Evolutionary conservation across 2,329 filamentous ascomycete genomes (phyloP).

Genomic region (Westerdykella sp.): DNA sequence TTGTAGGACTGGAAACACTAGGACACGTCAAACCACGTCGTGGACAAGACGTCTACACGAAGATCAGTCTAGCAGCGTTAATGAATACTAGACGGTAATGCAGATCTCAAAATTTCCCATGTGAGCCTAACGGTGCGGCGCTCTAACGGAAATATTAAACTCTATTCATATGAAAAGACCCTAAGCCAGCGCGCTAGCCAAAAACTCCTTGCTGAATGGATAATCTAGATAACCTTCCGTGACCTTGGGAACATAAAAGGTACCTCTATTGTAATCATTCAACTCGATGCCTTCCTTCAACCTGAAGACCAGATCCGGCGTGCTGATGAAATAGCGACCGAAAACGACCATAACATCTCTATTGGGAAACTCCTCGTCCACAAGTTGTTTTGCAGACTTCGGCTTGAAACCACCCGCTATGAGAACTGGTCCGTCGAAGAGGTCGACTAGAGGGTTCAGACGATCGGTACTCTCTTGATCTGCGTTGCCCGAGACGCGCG

Average conservation of each 20-base stretch:
- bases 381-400: slow-evolving; percentile 31
- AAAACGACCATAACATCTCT: slow-evolving; percentile 44
- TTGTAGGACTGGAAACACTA: too few relatives aligned
- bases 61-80: too few relatives aligned
- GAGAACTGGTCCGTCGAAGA: slow-evolving; percentile 29
- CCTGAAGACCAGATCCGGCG: slow-evolving; percentile 45
- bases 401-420: slow-evolving; percentile 40
- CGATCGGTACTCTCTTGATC: slow-evolving; percentile 18
- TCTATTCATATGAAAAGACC: neutral
- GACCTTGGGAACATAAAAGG: slow-evolving; percentile 40
- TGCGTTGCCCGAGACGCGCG: slow-evolving; percentile 48
- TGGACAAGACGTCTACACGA: too few relatives aligned
- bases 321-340: slow-evolving; percentile 46
- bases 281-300: slow-evolving; percentile 41
- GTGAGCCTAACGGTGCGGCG: too few relatives aligned
- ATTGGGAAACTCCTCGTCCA: slow-evolving; percentile 40
- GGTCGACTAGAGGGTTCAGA: slow-evolving; percentile 19
- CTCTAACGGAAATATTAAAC: too few relatives aligned
- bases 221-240: slow-evolving; percentile 40
- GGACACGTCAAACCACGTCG: too few relatives aligned
- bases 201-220: slow-evolving; percentile 34
- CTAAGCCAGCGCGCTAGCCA: neutral
- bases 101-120: too few relatives aligned
- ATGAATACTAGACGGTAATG: too few relatives aligned
- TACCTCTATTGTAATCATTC: slow-evolving; percentile 41